Evolutionary conservation across 2,329 filamentous ascomycete species (phyloP).

Genomic region (Endothia cerciana): DNA sequence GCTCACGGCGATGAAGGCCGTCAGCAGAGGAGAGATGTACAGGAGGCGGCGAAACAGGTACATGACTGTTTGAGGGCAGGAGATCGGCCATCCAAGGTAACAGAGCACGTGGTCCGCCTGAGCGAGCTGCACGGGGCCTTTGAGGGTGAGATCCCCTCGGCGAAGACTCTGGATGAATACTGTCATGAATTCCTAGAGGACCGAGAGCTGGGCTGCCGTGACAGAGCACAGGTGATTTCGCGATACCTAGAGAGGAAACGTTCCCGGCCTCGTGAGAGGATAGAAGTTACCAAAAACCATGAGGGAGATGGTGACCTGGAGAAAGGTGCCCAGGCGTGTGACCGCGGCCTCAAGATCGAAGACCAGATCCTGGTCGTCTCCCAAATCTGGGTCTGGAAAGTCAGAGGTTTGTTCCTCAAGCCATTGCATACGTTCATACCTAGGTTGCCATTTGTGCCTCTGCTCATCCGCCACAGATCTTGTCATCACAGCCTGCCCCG

Average conservation of each 20-base stretch:
- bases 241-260: background rate
- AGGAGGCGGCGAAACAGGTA: background rate
- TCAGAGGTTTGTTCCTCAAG: background rate
- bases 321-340: background rate
- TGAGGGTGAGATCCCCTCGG: background rate
- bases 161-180: background rate
- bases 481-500: background rate
- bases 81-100: background rate
- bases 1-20: background rate
- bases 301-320: background rate
- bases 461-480: background rate
- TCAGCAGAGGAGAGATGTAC: background rate
- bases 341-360: background rate
- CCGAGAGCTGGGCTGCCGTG: background rate
- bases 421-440: background rate
- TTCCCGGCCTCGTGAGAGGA: background rate
- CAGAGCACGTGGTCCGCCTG: background rate
- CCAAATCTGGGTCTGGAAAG: background rate
- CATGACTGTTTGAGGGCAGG: background rate
- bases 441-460: background rate
- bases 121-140: background rate
- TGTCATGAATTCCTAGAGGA: background rate
- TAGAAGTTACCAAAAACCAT: background rate
- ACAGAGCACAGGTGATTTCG: background rate
- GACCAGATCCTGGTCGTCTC: background rate